Percentiles rank a stretch among this genome's conserved stretches.
phyloP scores from a whole-genome alignment of 129 eudicot genomes.

The Heracleum sosnowskyi region DNA sequence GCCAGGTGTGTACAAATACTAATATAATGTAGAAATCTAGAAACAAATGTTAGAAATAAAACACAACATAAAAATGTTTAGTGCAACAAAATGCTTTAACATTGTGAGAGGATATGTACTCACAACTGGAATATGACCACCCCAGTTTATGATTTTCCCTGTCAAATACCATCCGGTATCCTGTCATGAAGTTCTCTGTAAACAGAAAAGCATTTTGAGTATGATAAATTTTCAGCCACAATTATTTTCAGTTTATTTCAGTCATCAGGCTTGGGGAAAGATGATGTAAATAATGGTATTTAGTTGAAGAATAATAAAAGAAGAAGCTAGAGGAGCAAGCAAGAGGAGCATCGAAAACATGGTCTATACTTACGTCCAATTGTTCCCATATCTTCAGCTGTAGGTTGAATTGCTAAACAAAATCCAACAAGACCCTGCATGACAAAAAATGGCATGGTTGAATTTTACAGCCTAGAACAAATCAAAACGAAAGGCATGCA shows the following conservation, averaged over 20 bases:
- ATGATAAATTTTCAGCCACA: not conserved
- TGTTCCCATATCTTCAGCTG: constrained; percentile 48
- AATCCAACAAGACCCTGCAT: constrained; percentile 77
- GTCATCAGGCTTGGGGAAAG: not conserved
- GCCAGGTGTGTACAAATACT: not conserved
- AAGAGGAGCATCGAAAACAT: not conserved
- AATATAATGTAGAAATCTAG: not conserved
- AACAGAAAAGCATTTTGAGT: not conserved
- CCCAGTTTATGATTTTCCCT: constrained; percentile 82
- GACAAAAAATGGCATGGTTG: not conserved
- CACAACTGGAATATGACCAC: constrained; percentile 89
- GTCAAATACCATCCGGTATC: constrained; percentile 89
- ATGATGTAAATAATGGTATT: not conserved
- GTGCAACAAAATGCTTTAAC: not conserved
- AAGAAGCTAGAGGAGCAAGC: no score
- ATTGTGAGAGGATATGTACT: constrained; percentile 34
- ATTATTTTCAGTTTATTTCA: not conserved
- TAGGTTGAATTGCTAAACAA: constrained; percentile 75
- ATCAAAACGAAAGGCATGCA: not conserved
- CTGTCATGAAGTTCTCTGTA: constrained; percentile 97
- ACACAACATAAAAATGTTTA: not conserved
- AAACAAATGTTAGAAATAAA: not conserved
- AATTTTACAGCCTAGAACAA: not conserved
- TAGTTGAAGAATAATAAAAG: not conserved
- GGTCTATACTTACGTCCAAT: constrained; percentile 75